Evolutionary conservation across 176 grass and related monocot species (phyloP), one percentile per base, ranked within the genome.

Genomic region (Aegilops bicornis): DNA sequence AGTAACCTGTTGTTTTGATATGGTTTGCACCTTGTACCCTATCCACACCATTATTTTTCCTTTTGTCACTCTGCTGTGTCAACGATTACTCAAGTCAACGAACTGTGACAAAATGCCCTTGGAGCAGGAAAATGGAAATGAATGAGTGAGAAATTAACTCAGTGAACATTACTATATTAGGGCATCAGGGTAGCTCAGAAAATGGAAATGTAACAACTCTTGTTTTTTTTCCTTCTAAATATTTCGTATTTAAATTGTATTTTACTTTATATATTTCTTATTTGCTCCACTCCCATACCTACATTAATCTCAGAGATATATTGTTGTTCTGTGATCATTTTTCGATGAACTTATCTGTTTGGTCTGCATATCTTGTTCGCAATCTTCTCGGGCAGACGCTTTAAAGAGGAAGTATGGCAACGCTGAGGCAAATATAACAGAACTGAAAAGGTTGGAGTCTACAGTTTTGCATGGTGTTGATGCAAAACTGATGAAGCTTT

Each of bases 391-490:
- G 23, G 15, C 35, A 93, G 94, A 80, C 69, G 19, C 1, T 36
- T 58, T 89, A 4, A 70, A 65, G 40, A 11, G 1, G 1, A 91
- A 95, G 80, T 95, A 95, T 66, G 77, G 40, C 15, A 48, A 86
- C 30, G 94, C 91, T 2, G 66, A 87, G 71, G 71, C 84, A 75
- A 93, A 91, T 71, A 20, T 89, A 61, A 59, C 11, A 10, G 81
- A 76, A 20, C 84, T 93, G 59, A 76, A 82, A 86, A 73, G 31
- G 40, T 23, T 87, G 81, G 87, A 72, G 0, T 29, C 61, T 58
- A 91, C 30, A 0, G 66, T 91, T 45, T 78, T 93, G 80, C 84
- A 93, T 89, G 77, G 65, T 0, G 39, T 93, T 30, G 60, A 95
- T 63, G 89, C 79, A 2, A 73, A 63, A 72, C 83, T 1, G 33